Base-by-base conservation (phyloP, 176 grass and related monocot species). In the Carex littledalei region DNA sequence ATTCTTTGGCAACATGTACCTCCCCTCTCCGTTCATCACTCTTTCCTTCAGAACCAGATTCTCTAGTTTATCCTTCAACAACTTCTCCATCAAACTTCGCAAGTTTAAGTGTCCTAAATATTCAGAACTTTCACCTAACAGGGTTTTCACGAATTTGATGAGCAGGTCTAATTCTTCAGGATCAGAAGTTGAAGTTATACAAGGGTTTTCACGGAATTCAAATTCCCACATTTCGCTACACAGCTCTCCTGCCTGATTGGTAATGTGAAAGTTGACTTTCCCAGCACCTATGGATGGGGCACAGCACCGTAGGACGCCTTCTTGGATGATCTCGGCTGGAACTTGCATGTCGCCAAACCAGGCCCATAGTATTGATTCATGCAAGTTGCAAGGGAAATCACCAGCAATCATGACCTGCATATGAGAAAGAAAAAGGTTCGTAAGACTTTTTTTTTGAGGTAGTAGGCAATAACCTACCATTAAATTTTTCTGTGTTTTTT, bases 331-430 rank as follows among this genome's bases (percentile, higher is more conserved):
- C 90, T 92, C 90, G 21, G 78, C 71, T 84, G 88, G 84, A 55
- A 99, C 93, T 58, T 95, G 85, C 85, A 63, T 43, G 73, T 94
- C 86, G 29, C 93, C 97, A 92, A 99, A 96, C 86, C 85, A 26
- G 88, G 87, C 59, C 45, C 24, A 49, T 85, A 91, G 90, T 87
- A 56, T 80, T 80, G 63, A 69, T 54, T 84, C 31, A 9, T 67
- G 80, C 58, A 88, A 77, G 39, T 91, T 89, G 55, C 61, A 89
- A 72, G 85, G 67, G 84, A 99, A 99, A 53, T 94, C 85, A 84
- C 91, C 97, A 50, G 63, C 62, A 90, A 99, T 88, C 32, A 99
- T 75, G 89, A 99, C 97, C 97, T 99, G 93, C 78, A 88, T 56
- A 78, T 18, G 24, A 57, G 22, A 34, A 78, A 57, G 20, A 56